Base-by-base conservation (phyloP, 208 protist species). In the Trypanosoma theileri region DNA sequence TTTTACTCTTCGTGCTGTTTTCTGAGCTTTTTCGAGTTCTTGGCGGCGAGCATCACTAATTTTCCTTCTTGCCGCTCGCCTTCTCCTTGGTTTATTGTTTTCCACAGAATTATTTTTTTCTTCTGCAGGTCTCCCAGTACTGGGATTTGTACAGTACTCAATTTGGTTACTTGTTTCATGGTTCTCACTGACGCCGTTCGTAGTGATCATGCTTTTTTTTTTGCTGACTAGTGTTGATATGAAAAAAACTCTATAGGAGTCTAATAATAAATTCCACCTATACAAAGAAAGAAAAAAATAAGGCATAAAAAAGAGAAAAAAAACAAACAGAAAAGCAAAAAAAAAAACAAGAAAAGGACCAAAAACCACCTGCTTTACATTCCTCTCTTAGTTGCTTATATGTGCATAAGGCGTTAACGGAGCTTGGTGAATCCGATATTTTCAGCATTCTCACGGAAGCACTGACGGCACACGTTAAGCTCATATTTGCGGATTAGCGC, bases 401-500 rank as follows among this genome's bases (percentile, higher is more conserved):
- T 1, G 3, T 48, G n/a, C 40, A 26, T 48, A 2, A 1, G 12
- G 40, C 31, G 3, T 92, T 93, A 96, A 59, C 86, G 86, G 28
- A 96, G 88, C 88, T 97, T 97, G 68, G 59, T 79, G 84, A 95
- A 97, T 57, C 91, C 91, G 68, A 96, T 92, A 82, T 93, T 69
- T 73, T 94, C 77, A 16, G 89, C 85, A 71, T 97, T 97, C 75
- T 96, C 91, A 81, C 89, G 88, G 88, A 98, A 98, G 88, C 94
- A 98, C 86, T 96, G 89, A 79, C 94, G 88, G 88, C 94, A 98
- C 21, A 96, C 81, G 81, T 95, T 95, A 58, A 98, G 86, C 70
- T 92, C 94, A 77, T 98, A 98, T 85, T 98, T 98, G 80, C 94
- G 87, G 77, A 98, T 98, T 64, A 98, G 69, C 46, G 91, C 92